Conservation (phyloP, 306 rosid species). For the Prunus campanulata region DNA sequence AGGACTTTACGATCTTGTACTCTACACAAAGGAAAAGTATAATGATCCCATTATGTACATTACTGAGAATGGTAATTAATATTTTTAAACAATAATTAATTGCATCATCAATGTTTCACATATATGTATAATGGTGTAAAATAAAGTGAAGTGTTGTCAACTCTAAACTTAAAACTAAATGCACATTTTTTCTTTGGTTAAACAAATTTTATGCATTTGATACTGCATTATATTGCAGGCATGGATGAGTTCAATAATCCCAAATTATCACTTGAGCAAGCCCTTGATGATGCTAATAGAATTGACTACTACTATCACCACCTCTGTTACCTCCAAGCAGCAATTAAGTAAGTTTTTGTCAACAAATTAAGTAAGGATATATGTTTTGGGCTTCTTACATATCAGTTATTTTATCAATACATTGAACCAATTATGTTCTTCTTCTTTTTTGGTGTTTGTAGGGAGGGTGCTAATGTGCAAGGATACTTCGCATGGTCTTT, state of each 20-base stretch:
- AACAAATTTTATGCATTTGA: too few species aligned
- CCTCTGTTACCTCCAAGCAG: conserved; percentile 9
- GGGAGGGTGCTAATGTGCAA: conserved; percentile 58
- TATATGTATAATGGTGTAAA: too few species aligned
- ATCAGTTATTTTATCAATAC: too few species aligned
- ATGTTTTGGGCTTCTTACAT: background rate
- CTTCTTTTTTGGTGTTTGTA: background rate
- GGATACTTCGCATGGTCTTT: conserved; percentile 71
- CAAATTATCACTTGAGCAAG: conserved; percentile 13
- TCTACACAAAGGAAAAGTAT: too few species aligned
- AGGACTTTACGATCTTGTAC: too few species aligned
- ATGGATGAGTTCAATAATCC: conserved; percentile 52
- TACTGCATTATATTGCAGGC: conserved; percentile 29
- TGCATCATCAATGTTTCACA: background rate
- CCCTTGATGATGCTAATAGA: conserved; percentile 37
- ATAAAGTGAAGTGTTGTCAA: too few species aligned
- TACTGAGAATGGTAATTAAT: too few species aligned
- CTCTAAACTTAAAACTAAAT: too few species aligned
- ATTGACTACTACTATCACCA: conserved; percentile 42
- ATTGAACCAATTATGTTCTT: background rate
- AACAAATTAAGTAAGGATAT: background rate
- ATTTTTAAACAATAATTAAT: too few species aligned
- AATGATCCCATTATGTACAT: too few species aligned
- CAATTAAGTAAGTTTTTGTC: conserved; percentile 36
- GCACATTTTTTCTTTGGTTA: too few species aligned